phyloP scores from a whole-genome alignment of 768 basidiomycete species.

The Calvatia gigantea region DNA sequence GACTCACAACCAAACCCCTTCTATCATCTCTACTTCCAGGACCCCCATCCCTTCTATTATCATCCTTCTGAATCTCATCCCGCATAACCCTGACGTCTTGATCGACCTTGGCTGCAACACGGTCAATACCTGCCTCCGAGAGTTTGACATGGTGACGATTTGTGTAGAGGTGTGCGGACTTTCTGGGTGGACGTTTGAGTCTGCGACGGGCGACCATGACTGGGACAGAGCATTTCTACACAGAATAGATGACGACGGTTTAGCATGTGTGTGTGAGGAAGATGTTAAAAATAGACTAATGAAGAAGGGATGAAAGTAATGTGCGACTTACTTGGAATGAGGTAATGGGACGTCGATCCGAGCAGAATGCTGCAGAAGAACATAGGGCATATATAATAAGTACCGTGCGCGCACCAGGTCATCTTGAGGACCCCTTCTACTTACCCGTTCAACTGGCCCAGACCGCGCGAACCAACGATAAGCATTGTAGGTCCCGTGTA shows the following conservation, averaged over 20 bases:
- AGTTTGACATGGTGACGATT: slow-evolving; percentile 83
- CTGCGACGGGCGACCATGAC: slow-evolving; percentile 95
- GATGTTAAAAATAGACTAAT: slow-evolving; percentile 3
- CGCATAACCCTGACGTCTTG: slow-evolving; percentile 80
- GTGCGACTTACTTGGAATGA: slow-evolving; percentile 62
- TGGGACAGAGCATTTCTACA: slow-evolving; percentile 86
- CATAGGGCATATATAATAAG: slow-evolving; percentile 3
- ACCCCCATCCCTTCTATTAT: slow-evolving; percentile 43
- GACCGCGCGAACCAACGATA: slow-evolving; percentile 92
- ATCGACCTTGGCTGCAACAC: slow-evolving; percentile 82
- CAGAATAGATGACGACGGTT: background rate
- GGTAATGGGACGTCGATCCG: slow-evolving; percentile 93
- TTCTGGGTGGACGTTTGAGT: slow-evolving; percentile 82
- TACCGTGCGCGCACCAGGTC: background rate
- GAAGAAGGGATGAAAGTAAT: background rate
- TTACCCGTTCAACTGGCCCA: slow-evolving; percentile 85
- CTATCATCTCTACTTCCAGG: slow-evolving; percentile 26
- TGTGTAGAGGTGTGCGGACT: slow-evolving; percentile 75
- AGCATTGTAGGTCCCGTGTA: slow-evolving; percentile 85
- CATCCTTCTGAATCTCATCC: slow-evolving; percentile 70
- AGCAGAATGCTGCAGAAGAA: slow-evolving; percentile 69
- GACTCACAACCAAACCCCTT: slow-evolving; percentile 17
- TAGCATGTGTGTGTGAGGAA: background rate
- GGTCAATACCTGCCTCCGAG: slow-evolving; percentile 85
- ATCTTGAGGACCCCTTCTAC: slow-evolving; percentile 17